Evolutionary conservation across 805 yeast species (phyloP), one percentile per base, ranked within the genome.

Genomic region (Barnettozyma siamensis): DNA sequence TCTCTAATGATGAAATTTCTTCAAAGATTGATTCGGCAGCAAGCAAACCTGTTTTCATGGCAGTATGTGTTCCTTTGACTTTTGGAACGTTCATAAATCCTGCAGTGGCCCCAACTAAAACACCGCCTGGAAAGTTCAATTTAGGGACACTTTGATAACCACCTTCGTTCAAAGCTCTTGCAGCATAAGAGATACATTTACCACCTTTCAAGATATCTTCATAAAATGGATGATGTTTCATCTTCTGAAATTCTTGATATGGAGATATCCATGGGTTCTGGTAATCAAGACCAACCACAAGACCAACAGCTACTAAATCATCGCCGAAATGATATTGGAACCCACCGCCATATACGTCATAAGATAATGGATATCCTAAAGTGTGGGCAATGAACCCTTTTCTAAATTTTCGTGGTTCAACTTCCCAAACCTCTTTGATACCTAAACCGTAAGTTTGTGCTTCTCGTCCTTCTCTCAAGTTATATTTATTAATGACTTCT

Each of bases 1-100:
- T 65, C 31, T 63, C 63, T 37, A 74, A 63, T 16, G 65, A 62
- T 2, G 75, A 69, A 38, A 83, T 64, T 8, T 66, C 72, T 36
- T 70, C 67, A 54, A 70, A 88, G 32, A 88, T 83, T 18, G 74
- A 60, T 55, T 93, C 97, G 2, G 98, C 99, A 2, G 99, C 99
- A 23, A 93, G 63, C 74, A 93, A 81, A 26, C 98, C 99, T 9
- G 93, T 74, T 63, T 93, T 93, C 79, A 93, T 87, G 1, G 99
- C 98, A 1, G 96, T 91, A 62, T 93, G 99, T 0, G 97, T 82
- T 13, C 99, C 99, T 66, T 93, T 93, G 57, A 93, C 86, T 63
- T 91, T 93, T 40, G 99, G 97, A 33, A 93, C 98, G 59, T 93
- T 93, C 78, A 93, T 76, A 62, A 93, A 91, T 1, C 99, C 99